A percentile compares a stretch with the other conserved stretches of the same genome.
Conservation (phyloP, 352 stramenopile genomes). For the Phytopythium kandeliae region DNA sequence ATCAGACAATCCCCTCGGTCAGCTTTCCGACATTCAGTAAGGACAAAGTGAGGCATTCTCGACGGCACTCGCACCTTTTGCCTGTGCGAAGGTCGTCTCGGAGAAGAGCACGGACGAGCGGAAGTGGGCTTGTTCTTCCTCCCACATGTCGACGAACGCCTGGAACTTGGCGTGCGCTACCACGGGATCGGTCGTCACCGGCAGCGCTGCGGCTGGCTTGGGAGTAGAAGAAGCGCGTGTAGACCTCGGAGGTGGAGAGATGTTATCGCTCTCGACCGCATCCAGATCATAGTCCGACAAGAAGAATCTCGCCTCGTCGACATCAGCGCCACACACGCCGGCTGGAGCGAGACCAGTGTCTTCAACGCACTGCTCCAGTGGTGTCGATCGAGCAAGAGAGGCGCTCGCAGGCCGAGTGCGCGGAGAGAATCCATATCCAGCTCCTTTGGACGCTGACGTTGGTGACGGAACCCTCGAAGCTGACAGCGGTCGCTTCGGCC, state of each 20-base stretch:
- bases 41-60: neutral
- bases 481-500: constrained; percentile 32
- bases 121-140: constrained; percentile 37
- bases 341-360: neutral
- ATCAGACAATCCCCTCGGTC: neutral
- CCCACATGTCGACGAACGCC: constrained; percentile 47
- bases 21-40: neutral
- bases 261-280: neutral
- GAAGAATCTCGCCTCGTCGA: neutral
- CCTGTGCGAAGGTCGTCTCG: constrained; percentile 51
- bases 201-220: neutral
- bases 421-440: constrained; percentile 1
- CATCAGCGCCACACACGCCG: neutral
- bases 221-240: neutral
- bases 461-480: constrained; percentile 20
- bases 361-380: constrained; percentile 7
- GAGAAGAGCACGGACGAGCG: constrained; percentile 57
- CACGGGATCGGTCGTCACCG: constrained; percentile 14
- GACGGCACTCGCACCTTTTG: constrained; percentile 34
- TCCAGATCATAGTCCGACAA: neutral
- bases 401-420: constrained; percentile 27
- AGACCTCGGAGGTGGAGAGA: neutral
- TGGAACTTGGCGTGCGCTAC: constrained; percentile 34
- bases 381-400: constrained; percentile 23
- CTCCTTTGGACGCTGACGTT: constrained; percentile 14